Evolutionary conservation across 2,329 filamentous ascomycete genomes (phyloP).

Genomic region (Didymella sp.): DNA sequence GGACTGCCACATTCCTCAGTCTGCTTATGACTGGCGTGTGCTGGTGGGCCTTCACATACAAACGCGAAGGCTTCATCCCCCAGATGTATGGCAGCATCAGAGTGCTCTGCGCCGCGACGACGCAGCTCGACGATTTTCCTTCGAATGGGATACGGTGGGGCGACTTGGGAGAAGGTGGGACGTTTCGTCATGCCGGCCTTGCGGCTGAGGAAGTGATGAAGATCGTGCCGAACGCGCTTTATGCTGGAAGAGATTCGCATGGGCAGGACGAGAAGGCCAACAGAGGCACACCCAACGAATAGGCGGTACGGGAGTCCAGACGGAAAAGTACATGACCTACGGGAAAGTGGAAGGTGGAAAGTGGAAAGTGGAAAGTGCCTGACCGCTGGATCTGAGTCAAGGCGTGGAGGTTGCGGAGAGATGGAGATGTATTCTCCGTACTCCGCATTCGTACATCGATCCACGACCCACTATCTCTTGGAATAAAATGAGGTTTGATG

Average conservation of each 20-base stretch:
- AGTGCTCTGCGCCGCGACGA: constrained; percentile 38
- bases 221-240: constrained; percentile 40
- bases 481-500: not conserved
- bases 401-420: constrained; percentile 4
- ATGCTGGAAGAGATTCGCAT: constrained; percentile 25
- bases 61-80: constrained; percentile 42
- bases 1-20: constrained; percentile 36
- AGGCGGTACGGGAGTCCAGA: not conserved
- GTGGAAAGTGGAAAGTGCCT: too few relatives aligned
- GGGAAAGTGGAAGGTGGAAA: not conserved
- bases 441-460: not conserved
- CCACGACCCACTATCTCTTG: not conserved
- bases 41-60: constrained; percentile 44
- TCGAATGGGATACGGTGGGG: constrained; percentile 35
- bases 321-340: not conserved
- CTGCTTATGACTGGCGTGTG: constrained; percentile 41
- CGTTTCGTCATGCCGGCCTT: constrained; percentile 40
- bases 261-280: not conserved
- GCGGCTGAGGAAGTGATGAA: constrained; percentile 32
- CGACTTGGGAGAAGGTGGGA: constrained; percentile 30
- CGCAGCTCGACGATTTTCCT: constrained; percentile 39
- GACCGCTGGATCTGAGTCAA: constrained; percentile 12
- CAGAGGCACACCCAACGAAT: not conserved
- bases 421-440: not conserved
- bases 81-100: constrained; percentile 46